Percentiles rank a stretch among this genome's conserved stretches.
These are phyloP conservation scores for Drechslera avenae DNA, from an alignment of 2,329 filamentous ascomycete species.

Conservation along the genomic window DNA sequence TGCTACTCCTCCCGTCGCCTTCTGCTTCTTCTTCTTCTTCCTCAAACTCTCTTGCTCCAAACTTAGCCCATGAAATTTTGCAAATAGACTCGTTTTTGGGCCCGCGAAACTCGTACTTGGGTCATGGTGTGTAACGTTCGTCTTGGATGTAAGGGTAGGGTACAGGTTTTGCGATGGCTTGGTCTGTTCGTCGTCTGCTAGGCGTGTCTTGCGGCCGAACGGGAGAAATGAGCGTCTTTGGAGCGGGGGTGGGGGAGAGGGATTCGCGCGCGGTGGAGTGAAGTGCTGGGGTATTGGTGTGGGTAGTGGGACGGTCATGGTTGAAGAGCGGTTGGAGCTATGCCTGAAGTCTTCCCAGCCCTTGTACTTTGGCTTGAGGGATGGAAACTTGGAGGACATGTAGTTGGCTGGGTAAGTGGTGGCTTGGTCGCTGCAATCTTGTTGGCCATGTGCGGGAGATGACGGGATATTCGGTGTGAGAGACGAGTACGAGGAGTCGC, in stretches of 20 bases:
- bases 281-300: constrained; percentile 11
- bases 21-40: neutral
- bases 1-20: neutral
- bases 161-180: constrained; percentile 19
- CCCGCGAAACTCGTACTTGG: constrained; percentile 26
- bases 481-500: neutral
- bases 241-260: constrained; percentile 5
- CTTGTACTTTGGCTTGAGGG: constrained; percentile 12
- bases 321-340: constrained; percentile 9
- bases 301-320: neutral
- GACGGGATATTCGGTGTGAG: neutral
- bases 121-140: constrained; percentile 18
- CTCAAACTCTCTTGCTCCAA: constrained; percentile 3
- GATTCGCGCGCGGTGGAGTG: constrained; percentile 9
- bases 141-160: constrained; percentile 22
- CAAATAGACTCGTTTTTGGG: constrained; percentile 19
- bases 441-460: neutral
- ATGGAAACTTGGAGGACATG: neutral
- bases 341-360: constrained; percentile 42
- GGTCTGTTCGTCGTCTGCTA: constrained; percentile 25
- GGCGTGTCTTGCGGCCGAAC: constrained; percentile 21
- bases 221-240: constrained; percentile 28
- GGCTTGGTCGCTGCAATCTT: neutral
- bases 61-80: constrained; percentile 12
- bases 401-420: neutral